A percentile compares a stretch with the other conserved stretches of the same genome.
phyloP scores from a whole-genome alignment of 805 yeast genomes.

The Candida suzukii region DNA sequence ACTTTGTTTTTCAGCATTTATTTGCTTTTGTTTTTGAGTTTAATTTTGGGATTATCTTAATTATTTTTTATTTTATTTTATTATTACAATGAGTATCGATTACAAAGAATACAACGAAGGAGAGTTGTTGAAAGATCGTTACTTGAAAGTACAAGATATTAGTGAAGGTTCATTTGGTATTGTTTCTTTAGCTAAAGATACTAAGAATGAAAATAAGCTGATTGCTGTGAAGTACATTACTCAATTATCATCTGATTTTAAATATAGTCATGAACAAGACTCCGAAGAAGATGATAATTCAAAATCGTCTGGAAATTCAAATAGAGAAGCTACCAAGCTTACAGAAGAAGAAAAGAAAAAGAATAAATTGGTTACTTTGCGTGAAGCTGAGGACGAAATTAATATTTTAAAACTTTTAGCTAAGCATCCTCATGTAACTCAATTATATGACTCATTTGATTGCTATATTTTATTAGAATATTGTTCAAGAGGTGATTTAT shows the following conservation, averaged over 20 bases:
- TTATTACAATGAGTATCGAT: conserved; percentile 18
- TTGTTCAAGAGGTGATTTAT: conserved; percentile 82
- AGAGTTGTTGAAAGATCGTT: conserved; percentile 52
- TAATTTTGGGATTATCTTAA: neutral
- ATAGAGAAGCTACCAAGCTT: conserved; percentile 9
- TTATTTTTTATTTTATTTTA: neutral
- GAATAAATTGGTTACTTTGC: conserved; percentile 28
- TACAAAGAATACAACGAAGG: conserved; percentile 25
- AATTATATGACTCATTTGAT: conserved; percentile 42
- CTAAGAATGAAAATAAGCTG: conserved; percentile 33
- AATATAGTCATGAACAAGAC: conserved; percentile 18
- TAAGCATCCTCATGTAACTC: conserved; percentile 38
- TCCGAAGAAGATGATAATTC: conserved; percentile 8
- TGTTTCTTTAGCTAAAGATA: conserved; percentile 81
- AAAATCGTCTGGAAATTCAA: neutral
- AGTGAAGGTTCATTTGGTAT: conserved; percentile 93
- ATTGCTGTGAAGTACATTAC: conserved; percentile 86
- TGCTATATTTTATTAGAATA: conserved; percentile 61
- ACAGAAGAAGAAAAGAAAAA: conserved; percentile 10
- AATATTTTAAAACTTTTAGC: conserved; percentile 59
- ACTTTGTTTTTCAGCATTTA: too few species aligned
- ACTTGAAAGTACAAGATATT: conserved; percentile 62
- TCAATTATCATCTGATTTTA: conserved; percentile 41
- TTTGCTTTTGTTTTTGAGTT: too few species aligned
- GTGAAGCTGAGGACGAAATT: conserved; percentile 65